Evolutionary conservation across 2,329 filamentous ascomycete genomes (phyloP), one percentile per base, ranked within the genome.

Genomic region (Epichloe typhina): DNA sequence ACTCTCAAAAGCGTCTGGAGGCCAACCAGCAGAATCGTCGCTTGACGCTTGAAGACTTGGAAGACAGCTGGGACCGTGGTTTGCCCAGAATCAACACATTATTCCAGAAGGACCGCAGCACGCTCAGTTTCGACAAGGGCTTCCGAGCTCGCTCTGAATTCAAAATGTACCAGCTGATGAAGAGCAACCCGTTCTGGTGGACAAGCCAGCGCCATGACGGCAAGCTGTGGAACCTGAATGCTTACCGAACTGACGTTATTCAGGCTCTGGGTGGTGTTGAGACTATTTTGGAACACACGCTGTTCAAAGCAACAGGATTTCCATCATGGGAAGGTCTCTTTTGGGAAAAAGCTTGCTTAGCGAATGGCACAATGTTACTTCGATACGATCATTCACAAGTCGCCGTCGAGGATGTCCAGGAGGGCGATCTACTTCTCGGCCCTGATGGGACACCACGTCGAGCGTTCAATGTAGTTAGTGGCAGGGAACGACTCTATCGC

Each of bases 111-210:
- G 93, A 98, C 60, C 80, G 93, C 61, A 96, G 89, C 66, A 98
- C 93, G 0, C 77, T 98, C 56, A 95, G 88, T 62, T 98, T 98
- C 62, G 93, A 98, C 72, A 98, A 98, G 71, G 93, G 93, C 50
- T 98, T 97, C 83, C 84, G 93, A 58, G 83, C 90, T 13, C 80
- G 93, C 50, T 88, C 91, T 11, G 93, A 98, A 66, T 98, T 98
- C 75, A 98, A 98, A 75, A 83, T 93, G 33, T 98, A 97, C 64
- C 91, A 97, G 66, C 75, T 97, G 54, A 97, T 98, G 91, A 96
- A 95, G 80, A 94, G 86, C 69, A 96, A 97, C 64, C 93, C 93
- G 0, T 97, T 97, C 75, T 96, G 90, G 89, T 98, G 93, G 93
- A 98, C 93, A 4, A 95, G 87, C 61, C 91, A 97, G 67, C 78